A percentile compares a stretch with the other conserved stretches of the same genome.
Evolutionary conservation across 306 rosid species (phyloP).

Genomic region (Oemleria cerasiformis): DNA sequence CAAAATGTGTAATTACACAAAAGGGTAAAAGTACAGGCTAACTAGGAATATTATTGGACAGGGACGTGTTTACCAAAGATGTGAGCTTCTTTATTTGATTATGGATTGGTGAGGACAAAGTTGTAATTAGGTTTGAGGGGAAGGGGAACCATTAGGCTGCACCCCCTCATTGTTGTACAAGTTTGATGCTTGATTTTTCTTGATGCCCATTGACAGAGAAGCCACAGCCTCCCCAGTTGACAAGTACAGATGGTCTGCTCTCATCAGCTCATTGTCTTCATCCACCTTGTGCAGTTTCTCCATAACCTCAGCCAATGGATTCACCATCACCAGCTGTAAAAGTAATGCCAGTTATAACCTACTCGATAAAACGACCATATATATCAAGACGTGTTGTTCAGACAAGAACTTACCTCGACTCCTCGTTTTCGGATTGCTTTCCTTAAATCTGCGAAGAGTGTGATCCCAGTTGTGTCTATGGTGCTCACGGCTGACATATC

Average conservation of each 20-base stretch:
- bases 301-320: slow-evolving; percentile 81
- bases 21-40: too few relatives aligned
- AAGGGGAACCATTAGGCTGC: background rate
- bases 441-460: slow-evolving; percentile 63
- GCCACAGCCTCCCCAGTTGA: slow-evolving; percentile 76
- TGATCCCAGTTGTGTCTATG: slow-evolving; percentile 86
- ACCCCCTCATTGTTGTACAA: slow-evolving; percentile 21
- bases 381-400: background rate
- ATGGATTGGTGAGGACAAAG: background rate
- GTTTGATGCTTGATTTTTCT: slow-evolving; percentile 29
- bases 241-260: slow-evolving; percentile 52
- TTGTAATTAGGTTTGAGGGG: background rate
- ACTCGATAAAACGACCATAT: background rate
- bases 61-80: too few relatives aligned
- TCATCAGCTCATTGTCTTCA: slow-evolving; percentile 37
- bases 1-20: background rate
- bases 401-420: slow-evolving; percentile 45
- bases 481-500: slow-evolving; percentile 92
- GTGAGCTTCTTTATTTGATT: background rate
- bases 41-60: too few relatives aligned
- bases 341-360: background rate
- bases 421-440: slow-evolving; percentile 48
- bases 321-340: slow-evolving; percentile 78
- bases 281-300: slow-evolving; percentile 59
- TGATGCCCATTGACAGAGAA: slow-evolving; percentile 50